phyloP scores from a whole-genome alignment of 176 grass and related monocot genomes.

The Eleusine indica region DNA sequence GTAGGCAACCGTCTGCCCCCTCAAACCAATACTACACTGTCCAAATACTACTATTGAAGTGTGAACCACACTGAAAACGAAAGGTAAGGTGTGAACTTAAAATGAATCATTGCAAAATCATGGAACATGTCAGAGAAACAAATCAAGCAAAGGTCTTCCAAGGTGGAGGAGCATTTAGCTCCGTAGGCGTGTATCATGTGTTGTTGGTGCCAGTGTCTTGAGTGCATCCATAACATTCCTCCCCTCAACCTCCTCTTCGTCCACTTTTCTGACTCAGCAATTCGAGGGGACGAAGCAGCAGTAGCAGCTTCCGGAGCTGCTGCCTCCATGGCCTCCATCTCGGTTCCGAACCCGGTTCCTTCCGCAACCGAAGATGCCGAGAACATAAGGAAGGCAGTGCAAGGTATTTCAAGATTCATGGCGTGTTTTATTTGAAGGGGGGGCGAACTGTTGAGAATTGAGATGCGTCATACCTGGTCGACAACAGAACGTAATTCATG shows the following conservation, averaged over 20 bases:
- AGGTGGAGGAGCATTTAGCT: conserved; percentile 16
- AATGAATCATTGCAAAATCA: neutral
- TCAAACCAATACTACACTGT: neutral
- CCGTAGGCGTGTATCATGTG: conserved; percentile 44
- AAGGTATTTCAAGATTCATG: conserved; percentile 40
- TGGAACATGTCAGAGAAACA: conserved; percentile 8
- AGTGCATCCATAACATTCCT: conserved; percentile 64
- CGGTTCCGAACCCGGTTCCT: conserved; percentile 49
- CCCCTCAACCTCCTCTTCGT: conserved; percentile 53
- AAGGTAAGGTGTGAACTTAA: neutral
- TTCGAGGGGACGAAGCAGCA: neutral
- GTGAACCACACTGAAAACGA: neutral
- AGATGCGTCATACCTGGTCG: neutral
- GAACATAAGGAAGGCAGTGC: conserved; percentile 70
- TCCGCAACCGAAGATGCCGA: conserved; percentile 63
- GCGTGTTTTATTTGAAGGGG: neutral
- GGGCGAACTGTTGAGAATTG: neutral
- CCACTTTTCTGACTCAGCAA: conserved; percentile 31
- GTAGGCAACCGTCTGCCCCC: neutral
- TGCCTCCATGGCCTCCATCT: conserved; percentile 67
- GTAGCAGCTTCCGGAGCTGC: neutral
- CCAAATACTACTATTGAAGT: neutral
- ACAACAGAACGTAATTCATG: neutral
- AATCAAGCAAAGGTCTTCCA: neutral
- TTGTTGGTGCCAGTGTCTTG: conserved; percentile 53